Conservation (phyloP, 768 basidiomycete species). For the Butyriboletus loyo region DNA sequence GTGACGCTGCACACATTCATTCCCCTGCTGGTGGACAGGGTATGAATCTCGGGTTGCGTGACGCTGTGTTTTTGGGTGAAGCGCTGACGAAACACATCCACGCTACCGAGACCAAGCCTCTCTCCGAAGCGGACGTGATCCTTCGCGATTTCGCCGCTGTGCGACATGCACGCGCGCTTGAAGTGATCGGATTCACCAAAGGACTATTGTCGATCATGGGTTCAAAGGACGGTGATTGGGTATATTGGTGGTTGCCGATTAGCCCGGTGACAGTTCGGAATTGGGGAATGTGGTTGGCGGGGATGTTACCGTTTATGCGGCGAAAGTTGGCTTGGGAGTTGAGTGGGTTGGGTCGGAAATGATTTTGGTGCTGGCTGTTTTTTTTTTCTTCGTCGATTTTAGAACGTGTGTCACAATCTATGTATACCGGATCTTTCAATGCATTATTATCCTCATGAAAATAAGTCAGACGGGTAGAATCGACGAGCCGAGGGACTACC, state of each 20-base stretch:
- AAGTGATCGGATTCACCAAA: constrained; percentile 43
- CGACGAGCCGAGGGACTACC: too few species aligned
- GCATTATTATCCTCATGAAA: too few species aligned
- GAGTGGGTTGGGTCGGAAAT: constrained; percentile 28
- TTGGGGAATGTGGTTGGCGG: constrained; percentile 22
- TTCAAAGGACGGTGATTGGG: constrained; percentile 7
- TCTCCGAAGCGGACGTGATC: constrained; percentile 29
- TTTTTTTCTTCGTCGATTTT: not conserved
- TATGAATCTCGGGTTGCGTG: constrained; percentile 57
- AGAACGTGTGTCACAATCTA: too few species aligned
- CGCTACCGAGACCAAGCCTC: constrained; percentile 6
- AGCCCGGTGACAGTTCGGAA: constrained; percentile 27
- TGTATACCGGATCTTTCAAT: too few species aligned
- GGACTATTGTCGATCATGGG: constrained; percentile 25
- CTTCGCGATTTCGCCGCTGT: constrained; percentile 35
- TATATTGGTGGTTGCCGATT: constrained; percentile 29
- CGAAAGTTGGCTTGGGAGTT: constrained; percentile 23
- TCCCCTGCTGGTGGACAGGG: constrained; percentile 57
- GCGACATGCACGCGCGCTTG: constrained; percentile 40
- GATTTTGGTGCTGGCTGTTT: not conserved
- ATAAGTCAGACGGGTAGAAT: too few species aligned
- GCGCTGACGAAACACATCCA: constrained; percentile 37
- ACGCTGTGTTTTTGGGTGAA: constrained; percentile 46
- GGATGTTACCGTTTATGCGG: constrained; percentile 19
- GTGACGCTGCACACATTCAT: constrained; percentile 53